These are phyloP conservation scores for Talaromyces funiculosus DNA, from an alignment of 2,329 filamentous ascomycete genomes.

Conservation along the genomic window DNA sequence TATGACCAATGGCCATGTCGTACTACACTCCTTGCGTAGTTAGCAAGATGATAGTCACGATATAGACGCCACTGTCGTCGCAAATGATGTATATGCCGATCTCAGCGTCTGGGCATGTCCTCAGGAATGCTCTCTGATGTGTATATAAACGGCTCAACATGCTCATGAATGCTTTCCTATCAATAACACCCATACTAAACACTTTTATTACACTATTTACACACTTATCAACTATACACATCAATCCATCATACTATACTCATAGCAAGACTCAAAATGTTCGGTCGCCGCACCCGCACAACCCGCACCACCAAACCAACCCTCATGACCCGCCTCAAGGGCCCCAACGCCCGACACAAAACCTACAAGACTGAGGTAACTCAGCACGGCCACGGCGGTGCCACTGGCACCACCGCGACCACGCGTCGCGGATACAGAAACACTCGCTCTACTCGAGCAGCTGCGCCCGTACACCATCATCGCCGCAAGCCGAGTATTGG, in stretches of 20 bases:
- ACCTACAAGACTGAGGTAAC: slow-evolving; percentile 28
- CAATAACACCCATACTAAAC: background rate
- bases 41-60: background rate
- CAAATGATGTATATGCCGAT: slow-evolving; percentile 5
- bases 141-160: background rate
- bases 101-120: background rate
- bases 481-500: slow-evolving; percentile 63
- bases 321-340: slow-evolving; percentile 51
- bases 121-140: background rate
- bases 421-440: slow-evolving; percentile 9
- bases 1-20: background rate
- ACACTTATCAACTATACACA: no score
- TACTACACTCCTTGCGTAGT: background rate
- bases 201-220: background rate
- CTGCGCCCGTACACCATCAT: slow-evolving; percentile 50
- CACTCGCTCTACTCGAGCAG: slow-evolving; percentile 40
- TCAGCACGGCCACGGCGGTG: slow-evolving; percentile 6
- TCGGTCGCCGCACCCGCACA: slow-evolving; percentile 24
- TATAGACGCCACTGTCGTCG: slow-evolving; percentile 7
- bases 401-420: slow-evolving; percentile 35
- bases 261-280: slow-evolving; percentile 2
- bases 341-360: slow-evolving; percentile 29
- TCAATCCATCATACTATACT: background rate
- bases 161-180: background rate
- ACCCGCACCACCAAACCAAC: slow-evolving; percentile 45